Base-by-base conservation (phyloP, 2,329 filamentous ascomycete genomes). In the Truncatella angustata region DNA sequence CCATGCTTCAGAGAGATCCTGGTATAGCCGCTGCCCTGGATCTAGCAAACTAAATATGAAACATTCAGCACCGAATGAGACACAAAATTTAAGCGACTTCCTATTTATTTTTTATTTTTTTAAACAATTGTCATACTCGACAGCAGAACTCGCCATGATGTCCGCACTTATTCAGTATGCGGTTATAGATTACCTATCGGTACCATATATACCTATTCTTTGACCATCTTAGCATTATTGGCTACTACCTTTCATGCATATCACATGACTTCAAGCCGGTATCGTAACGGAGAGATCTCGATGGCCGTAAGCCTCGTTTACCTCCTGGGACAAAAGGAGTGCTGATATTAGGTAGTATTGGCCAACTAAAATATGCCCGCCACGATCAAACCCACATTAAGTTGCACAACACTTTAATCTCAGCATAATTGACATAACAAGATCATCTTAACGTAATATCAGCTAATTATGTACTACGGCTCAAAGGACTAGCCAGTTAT, bases 401-500 rank as follows among this genome's bases (percentile, higher is more conserved):
- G n/a, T n/a, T n/a, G 40, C 16, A 26, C n/a, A 4, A 43, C 11
- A 11, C 4, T 16, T 12, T 11, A 20, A 2, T 40, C 21, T 23
- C n/a, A 9, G 5, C 14, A 21, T 21, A 20, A 18, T 11, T 40
- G n/a, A 9, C 10, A 21, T 21, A 18, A 21, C 18, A 12, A n/a
- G n/a, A n/a, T n/a, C n/a, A n/a, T n/a, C n/a, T n/a, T n/a, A n/a
- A n/a, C n/a, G n/a, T 32, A 14, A 7, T 2, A 32, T 2, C 14
- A 32, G 28, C 28, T 32, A 32, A 32, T 14, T 12, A 24, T n/a
- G 7, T 4, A 14, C 23, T n/a, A 10, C 11, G 28, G 40, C 40
- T 43, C 5, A 24, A 24, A 16, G 21, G 24, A 7, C 23, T 24
- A 43, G 12, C 21, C 20, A 12, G 28, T n/a, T 58, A 59, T 32